A percentile compares a stretch with the other conserved stretches of the same genome.
phyloP scores from a whole-genome alignment of 208 protist genomes.

The Leishmania amazonensis region DNA sequence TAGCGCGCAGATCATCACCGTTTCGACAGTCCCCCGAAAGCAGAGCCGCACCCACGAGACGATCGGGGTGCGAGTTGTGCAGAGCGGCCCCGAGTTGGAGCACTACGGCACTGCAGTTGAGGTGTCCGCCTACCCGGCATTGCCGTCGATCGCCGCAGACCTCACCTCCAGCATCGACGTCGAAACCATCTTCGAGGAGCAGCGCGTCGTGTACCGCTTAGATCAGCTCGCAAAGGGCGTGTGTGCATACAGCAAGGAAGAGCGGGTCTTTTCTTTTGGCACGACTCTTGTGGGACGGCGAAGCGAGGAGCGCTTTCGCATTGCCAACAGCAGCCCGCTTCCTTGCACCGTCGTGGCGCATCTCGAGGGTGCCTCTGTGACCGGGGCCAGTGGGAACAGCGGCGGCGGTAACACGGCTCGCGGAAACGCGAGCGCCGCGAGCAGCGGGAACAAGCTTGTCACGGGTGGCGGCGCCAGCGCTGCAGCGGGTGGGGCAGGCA shows the following conservation, averaged over 20 bases:
- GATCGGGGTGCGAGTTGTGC: conserved; percentile 90
- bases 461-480: conserved; percentile 29
- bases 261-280: conserved; percentile 94
- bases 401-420: conserved; percentile 26
- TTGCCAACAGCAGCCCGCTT: conserved; percentile 95
- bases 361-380: conserved; percentile 26
- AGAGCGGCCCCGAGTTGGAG: conserved; percentile 81
- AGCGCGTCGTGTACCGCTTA: conserved; percentile 90
- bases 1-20: conserved; percentile 52
- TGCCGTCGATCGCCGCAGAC: conserved; percentile 93
- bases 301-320: conserved; percentile 92
- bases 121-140: conserved; percentile 91
- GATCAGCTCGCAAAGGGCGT: conserved; percentile 62
- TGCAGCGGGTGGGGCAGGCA: neutral
- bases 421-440: conserved; percentile 21
- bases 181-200: conserved; percentile 97
- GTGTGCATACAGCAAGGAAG: conserved; percentile 90
- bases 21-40: conserved; percentile 79
- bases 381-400: neutral
- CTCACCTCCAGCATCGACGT: conserved; percentile 76
- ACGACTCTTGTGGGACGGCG: conserved; percentile 82
- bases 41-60: conserved; percentile 65
- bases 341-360: conserved; percentile 85
- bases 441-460: conserved; percentile 7
- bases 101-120: conserved; percentile 87